Evolutionary conservation across 2,329 filamentous ascomycete genomes (phyloP), one percentile per base, ranked within the genome.

Genomic region (Xylariaceae sp.): DNA sequence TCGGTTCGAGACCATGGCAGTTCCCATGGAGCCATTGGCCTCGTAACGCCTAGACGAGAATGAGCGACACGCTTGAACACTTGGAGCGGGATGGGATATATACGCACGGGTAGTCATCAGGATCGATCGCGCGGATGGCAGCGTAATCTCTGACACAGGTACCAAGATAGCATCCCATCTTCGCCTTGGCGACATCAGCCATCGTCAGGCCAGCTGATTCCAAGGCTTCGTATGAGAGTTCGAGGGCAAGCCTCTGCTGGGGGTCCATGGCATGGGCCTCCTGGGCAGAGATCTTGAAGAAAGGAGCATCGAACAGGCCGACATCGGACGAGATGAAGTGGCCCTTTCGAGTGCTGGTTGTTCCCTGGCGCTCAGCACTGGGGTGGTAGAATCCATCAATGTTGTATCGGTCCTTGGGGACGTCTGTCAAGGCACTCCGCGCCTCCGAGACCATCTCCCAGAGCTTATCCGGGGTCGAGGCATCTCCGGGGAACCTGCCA

Each of bases 1-100:
- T 32, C 63, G 53, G 35, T 65, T 65, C 0, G 60, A 56, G 23
- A 63, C 44, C 41, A 63, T 57, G 29, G 57, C 53, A 41, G 54
- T 55, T 24, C 55, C 56, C 49, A 53, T 56, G 17, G 50, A 53
- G 19, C 52, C 51, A 18, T 55, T 56, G 8, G 51, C 50, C 36
- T 55, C 50, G 28, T 55, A 56, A 44, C 46, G 52, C 31, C 52
- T 55, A 4, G 15, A 5, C 12, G 4, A 14, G 16, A 2, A 27
- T 47, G 36, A 47, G 44, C 31, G 21, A 11, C n/a, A 3, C 12
- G n/a, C 34, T 30, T 13, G 3, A 16, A 34, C 9, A 6, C 2
- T 40, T 35, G 9, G 5, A 7, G 19, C 9, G 14, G 14, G 19
- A 12, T 30, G 9, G 43, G 7, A 11, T 24, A 6, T 6, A 11